Conservation (phyloP, 805 yeast species). For the Metschnikowia lochheadii region DNA sequence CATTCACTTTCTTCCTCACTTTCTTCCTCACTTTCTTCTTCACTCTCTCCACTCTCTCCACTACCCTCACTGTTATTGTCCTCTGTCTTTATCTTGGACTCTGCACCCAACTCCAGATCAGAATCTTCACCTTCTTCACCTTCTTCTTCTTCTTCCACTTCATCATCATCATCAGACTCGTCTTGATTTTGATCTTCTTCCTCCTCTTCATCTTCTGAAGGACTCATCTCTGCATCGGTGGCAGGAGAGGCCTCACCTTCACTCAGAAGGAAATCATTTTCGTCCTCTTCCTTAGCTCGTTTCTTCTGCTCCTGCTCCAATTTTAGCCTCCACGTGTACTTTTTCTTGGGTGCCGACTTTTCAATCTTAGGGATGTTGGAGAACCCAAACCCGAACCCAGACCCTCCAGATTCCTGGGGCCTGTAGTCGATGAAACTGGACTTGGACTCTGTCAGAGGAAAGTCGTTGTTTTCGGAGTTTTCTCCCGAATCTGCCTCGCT, state of each 20-base stretch:
- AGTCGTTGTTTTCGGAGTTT: background rate
- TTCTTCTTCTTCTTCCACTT: no score
- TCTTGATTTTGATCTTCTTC: no score
- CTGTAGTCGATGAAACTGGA: conserved; percentile 66
- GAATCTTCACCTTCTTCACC: no score
- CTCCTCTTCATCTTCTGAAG: conserved; percentile 11
- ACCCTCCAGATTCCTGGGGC: conserved; percentile 56
- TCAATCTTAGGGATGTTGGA: conserved; percentile 48
- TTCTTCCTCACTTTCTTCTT: no score
- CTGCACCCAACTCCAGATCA: background rate
- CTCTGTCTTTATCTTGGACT: conserved; percentile 4
- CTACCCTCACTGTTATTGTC: background rate
- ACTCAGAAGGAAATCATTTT: conserved; percentile 50
- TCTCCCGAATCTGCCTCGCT: background rate
- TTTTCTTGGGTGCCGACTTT: conserved; percentile 33
- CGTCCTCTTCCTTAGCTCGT: conserved; percentile 49
- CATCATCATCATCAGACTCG: no score
- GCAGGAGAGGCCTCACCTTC: conserved; percentile 16
- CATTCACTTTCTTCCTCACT: no score
- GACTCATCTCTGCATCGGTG: conserved; percentile 7
- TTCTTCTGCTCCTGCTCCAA: conserved; percentile 39
- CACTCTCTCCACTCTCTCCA: conserved; percentile 21
- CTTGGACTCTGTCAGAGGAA: conserved; percentile 2
- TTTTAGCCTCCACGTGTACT: conserved; percentile 65
- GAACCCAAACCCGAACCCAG: conserved; percentile 71